These are phyloP conservation scores for Populus euphratica DNA, from an alignment of 345 rosid species.

Conservation along the genomic window DNA sequence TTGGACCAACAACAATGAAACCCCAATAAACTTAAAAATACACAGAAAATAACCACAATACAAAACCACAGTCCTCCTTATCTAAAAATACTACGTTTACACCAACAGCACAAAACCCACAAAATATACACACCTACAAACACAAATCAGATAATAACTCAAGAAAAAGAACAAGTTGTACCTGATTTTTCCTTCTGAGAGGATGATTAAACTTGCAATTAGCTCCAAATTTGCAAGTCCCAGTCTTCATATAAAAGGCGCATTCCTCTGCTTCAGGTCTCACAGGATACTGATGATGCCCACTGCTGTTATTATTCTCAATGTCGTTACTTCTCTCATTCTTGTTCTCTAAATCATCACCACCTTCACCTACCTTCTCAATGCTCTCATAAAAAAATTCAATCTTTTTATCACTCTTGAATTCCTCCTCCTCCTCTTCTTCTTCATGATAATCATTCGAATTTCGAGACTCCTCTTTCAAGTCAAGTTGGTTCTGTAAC, in stretches of 20 bases:
- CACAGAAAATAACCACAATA: not conserved
- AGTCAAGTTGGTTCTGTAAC: conserved; percentile 2
- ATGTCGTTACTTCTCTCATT: not conserved
- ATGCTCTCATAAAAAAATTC: not conserved
- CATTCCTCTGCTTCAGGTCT: conserved; percentile 88
- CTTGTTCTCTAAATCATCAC: not conserved
- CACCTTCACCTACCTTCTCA: conserved; percentile 6
- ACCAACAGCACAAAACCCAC: not conserved
- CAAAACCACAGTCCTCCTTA: not conserved
- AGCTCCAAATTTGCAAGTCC: conserved; percentile 77
- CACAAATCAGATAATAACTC: not conserved
- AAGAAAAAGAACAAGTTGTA: conserved; percentile 4
- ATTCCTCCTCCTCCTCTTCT: conserved; percentile 10
- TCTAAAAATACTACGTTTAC: not conserved
- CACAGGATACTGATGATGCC: conserved; percentile 44
- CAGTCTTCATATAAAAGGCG: conserved; percentile 69
- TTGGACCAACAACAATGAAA: not conserved
- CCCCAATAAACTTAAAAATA: not conserved
- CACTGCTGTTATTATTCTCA: not conserved
- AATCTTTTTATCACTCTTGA: not conserved
- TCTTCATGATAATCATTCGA: not conserved
- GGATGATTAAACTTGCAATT: conserved; percentile 95
- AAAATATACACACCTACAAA: not conserved
- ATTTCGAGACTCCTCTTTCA: not conserved
- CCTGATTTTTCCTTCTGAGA: conserved; percentile 51